Base-by-base conservation (phyloP, 2,329 filamentous ascomycete genomes). In the Aureobasidium namibiae region DNA sequence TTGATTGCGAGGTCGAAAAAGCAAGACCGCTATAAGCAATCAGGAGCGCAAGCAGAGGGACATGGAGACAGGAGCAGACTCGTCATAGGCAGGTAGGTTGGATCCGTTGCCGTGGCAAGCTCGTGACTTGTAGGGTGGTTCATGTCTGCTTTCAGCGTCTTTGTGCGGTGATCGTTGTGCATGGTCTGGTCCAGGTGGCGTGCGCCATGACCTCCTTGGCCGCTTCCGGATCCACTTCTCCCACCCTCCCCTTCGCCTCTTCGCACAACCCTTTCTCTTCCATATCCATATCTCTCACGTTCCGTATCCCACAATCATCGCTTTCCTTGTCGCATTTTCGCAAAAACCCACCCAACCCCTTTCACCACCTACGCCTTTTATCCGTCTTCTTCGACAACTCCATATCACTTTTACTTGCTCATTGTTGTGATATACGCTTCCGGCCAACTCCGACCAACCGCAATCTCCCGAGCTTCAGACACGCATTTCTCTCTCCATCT, bases 381-480 rank as follows among this genome's bases (percentile, higher is more conserved):
- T 18, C 34, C 8, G 24, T 2, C 42, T 14, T 34, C 2, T 26
- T 24, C 56, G 10, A 24, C 56, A 26, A 13, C 26, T 52, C 36
- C 50, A 36, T 36, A 48, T 60, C 52, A 16, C 49, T 53, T 39
- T 34, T 18, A 46, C 44, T 57, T 26, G 4, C 33, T 23, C 53
- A 41, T 62, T 61, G 56, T 62, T 59, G 60, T 62, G 54, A 62
- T 62, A 56, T 29, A 49, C 54, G 49, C 42, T 57, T 56, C 61
- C 61, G 61, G 59, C 50, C 56, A 48, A 21, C 59, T 62, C 61
- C 61, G 61, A 59, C 23, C 11, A 57, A 48, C 56, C 56, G 56
- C 41, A 61, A 61, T 41, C 53, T 56, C 60, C 56, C 42, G 45
- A 61, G 54, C 61, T 60, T 45, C 23, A 14, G 29, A 45, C 59